phyloP scores from a whole-genome alignment of 2,329 filamentous ascomycete genomes.

The Monosporascus cannonballus region DNA sequence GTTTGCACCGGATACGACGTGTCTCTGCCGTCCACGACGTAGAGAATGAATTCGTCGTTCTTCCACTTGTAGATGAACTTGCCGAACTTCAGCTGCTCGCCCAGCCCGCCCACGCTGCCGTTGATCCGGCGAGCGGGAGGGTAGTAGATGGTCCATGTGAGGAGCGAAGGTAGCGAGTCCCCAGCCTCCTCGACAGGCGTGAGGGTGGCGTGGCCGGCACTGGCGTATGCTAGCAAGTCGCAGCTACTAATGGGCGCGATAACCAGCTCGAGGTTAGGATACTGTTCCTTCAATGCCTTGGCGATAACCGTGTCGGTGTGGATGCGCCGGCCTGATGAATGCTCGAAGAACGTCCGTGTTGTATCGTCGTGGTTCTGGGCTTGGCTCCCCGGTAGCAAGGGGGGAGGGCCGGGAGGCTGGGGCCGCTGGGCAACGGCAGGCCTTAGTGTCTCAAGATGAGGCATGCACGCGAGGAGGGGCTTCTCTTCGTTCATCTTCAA shows the following conservation, averaged over 20 bases:
- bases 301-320: slow-evolving; percentile 39
- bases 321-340: slow-evolving; percentile 33
- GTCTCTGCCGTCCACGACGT: slow-evolving; percentile 36
- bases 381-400: no score
- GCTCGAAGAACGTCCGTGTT: slow-evolving; percentile 30
- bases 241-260: slow-evolving; percentile 27
- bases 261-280: slow-evolving; percentile 36
- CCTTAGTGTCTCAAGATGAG: not conserved
- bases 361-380: slow-evolving; percentile 5
- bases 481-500: not conserved
- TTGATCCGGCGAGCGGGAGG: slow-evolving; percentile 36
- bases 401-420: no score
- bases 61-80: slow-evolving; percentile 39
- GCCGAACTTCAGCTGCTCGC: slow-evolving; percentile 28
- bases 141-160: slow-evolving; percentile 33
- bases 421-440: not conserved
- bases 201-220: slow-evolving; percentile 30
- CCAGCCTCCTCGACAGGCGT: slow-evolving; percentile 22
- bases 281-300: slow-evolving; percentile 33
- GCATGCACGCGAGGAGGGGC: not conserved
- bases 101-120: slow-evolving; percentile 30
- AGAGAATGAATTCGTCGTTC: slow-evolving; percentile 36
- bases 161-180: slow-evolving; percentile 26
- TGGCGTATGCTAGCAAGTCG: slow-evolving; percentile 37
- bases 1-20: slow-evolving; percentile 21